Conservation (phyloP, 2,329 filamentous ascomycete species). For the Colletotrichum spaethianum region DNA sequence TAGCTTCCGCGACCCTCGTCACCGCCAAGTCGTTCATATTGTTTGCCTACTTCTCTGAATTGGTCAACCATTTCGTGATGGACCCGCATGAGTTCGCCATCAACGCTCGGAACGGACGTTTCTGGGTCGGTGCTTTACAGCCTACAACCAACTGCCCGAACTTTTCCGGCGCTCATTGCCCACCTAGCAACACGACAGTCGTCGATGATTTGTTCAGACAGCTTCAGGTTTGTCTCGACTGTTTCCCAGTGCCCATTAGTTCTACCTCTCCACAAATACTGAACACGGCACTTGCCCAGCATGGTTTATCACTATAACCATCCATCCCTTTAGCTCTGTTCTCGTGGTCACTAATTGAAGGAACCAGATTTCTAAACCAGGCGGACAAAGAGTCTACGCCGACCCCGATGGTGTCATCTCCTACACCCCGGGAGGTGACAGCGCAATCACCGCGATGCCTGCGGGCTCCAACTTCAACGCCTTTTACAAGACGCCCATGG, state of each 20-base stretch:
- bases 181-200: slow-evolving; percentile 46
- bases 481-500: slow-evolving; percentile 56
- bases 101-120: slow-evolving; percentile 47
- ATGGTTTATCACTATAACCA: too few relatives aligned
- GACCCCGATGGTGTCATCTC: slow-evolving; percentile 65
- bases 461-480: slow-evolving; percentile 63
- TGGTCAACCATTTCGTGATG: slow-evolving; percentile 43
- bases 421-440: slow-evolving; percentile 59
- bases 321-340: too few relatives aligned
- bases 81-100: slow-evolving; percentile 34
- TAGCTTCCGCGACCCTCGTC: background rate
- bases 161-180: slow-evolving; percentile 42
- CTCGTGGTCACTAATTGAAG: background rate
- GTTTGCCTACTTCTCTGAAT: slow-evolving; percentile 41
- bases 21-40: background rate
- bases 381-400: slow-evolving; percentile 75
- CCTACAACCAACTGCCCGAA: slow-evolving; percentile 16
- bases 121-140: slow-evolving; percentile 47
- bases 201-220: slow-evolving; percentile 48
- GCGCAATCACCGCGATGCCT: slow-evolving; percentile 68
- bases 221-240: slow-evolving; percentile 44
- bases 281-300: fast-evolving
- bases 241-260: background rate
- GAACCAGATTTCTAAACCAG: slow-evolving; percentile 67
- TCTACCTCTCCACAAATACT: background rate